Conservation (phyloP, 305 asterid genomes). For the Ruellia speciosa region DNA sequence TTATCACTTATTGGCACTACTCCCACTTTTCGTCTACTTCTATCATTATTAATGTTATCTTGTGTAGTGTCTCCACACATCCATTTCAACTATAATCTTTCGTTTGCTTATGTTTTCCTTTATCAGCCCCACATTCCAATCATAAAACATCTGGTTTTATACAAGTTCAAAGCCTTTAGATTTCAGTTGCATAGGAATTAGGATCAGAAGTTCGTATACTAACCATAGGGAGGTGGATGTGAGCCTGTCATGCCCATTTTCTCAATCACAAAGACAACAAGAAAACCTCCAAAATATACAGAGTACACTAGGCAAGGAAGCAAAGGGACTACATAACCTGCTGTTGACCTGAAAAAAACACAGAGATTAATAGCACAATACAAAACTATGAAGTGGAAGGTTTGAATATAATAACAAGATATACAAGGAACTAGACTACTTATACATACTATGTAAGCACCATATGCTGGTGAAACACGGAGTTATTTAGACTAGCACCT, state of each 20-base stretch:
- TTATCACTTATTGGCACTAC: no score
- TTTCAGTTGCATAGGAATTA: not conserved
- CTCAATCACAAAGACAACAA: conserved; percentile 68
- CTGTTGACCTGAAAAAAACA: conserved; percentile 63
- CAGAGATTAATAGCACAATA: conserved; percentile 18
- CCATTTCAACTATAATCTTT: no score
- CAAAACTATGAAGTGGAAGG: conserved; percentile 4
- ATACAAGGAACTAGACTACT: not conserved
- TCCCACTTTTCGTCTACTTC: no score
- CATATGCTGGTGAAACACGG: not conserved
- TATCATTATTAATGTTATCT: no score
- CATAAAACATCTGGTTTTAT: not conserved
- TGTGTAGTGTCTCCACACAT: no score
- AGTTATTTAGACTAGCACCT: conserved; percentile 39
- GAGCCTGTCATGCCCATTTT: conserved; percentile 98
- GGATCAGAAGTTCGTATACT: conserved; percentile 19
- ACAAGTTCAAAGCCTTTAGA: not conserved
- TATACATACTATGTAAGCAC: not conserved
- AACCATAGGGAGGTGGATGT: conserved; percentile 88
- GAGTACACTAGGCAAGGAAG: conserved; percentile 70
- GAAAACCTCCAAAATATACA: conserved; percentile 85
- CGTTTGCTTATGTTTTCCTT: no score
- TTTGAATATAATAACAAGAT: conserved; percentile 15
- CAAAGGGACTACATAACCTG: conserved; percentile 65
- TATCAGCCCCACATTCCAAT: no score